phyloP scores from a whole-genome alignment of 139 green algal species.

The Chlorella sp. region DNA sequence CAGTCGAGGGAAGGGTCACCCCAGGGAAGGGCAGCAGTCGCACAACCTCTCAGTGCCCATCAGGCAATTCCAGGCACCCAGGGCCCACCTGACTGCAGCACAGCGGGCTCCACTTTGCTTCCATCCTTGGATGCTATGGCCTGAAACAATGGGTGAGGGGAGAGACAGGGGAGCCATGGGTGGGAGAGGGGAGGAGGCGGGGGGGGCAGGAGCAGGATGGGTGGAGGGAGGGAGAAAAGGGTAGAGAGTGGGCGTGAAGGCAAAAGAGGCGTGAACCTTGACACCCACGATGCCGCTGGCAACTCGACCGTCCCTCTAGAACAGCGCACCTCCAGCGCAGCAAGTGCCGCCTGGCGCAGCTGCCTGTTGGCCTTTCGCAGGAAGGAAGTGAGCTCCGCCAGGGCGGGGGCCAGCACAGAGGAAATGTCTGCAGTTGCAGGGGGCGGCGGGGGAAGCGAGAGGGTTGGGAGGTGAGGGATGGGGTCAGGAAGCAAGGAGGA shows the following conservation, averaged over 20 bases:
- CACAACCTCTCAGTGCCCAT: too few relatives aligned
- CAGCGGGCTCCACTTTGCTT: slow-evolving; percentile 24
- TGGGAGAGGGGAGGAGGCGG: neutral
- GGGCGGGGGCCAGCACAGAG: slow-evolving; percentile 53
- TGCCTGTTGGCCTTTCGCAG: slow-evolving; percentile 91
- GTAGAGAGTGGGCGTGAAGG: neutral
- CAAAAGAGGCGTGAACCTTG: neutral
- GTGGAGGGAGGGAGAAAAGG: neutral
- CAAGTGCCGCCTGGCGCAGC: slow-evolving; percentile 84
- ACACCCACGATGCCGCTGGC: neutral
- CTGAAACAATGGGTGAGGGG: slow-evolving; percentile 26
- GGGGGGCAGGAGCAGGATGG: neutral
- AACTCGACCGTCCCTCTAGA: neutral
- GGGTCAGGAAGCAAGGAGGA: slow-evolving; percentile 92
- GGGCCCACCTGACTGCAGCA: slow-evolving; percentile 2
- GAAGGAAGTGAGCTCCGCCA: slow-evolving; percentile 86
- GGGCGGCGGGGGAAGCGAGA: neutral
- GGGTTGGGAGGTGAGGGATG: too few relatives aligned
- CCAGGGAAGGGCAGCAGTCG: too few relatives aligned
- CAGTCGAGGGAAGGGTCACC: neutral
- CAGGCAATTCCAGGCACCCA: neutral
- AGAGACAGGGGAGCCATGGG: too few relatives aligned
- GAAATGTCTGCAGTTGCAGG: slow-evolving; percentile 13
- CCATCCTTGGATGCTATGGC: slow-evolving; percentile 62
- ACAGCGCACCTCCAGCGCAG: slow-evolving; percentile 45